These are phyloP conservation scores for Leishmania gerbilli DNA, from an alignment of 208 protist species.

Conservation along the genomic window DNA sequence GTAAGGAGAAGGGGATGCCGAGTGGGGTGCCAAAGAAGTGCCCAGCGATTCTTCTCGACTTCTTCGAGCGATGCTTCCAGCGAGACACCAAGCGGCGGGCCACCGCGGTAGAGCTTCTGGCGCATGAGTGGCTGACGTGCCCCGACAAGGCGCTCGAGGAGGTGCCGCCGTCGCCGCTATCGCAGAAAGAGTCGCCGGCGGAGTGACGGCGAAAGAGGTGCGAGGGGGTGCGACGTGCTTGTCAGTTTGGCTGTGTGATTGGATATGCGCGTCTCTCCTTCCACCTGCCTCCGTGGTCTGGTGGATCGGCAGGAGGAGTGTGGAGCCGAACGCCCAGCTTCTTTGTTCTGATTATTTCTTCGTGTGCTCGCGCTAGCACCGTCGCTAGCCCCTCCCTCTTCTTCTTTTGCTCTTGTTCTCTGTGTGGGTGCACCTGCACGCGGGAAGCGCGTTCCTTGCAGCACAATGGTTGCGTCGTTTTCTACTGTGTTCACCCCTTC, in stretches of 20 bases:
- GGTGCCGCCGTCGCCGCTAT: constrained; percentile 36
- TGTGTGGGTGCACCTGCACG: background rate
- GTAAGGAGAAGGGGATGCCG: constrained; percentile 66
- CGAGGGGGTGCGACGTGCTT: background rate
- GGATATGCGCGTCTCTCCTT: background rate
- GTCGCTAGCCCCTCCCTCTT: background rate
- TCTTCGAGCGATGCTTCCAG: constrained; percentile 78
- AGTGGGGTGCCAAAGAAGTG: constrained; percentile 73
- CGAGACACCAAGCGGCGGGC: constrained; percentile 54
- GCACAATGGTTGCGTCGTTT: background rate
- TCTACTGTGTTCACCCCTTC: too few relatives aligned
- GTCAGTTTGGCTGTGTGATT: background rate
- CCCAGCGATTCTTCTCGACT: constrained; percentile 50
- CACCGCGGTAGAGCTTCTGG: constrained; percentile 69
- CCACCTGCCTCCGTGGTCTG: background rate
- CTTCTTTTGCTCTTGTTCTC: background rate
- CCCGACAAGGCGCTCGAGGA: constrained; percentile 72
- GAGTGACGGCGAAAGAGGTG: background rate
- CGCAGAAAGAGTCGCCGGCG: background rate
- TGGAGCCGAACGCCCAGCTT: background rate
- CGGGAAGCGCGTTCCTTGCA: background rate
- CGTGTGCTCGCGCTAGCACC: background rate
- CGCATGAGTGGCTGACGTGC: constrained; percentile 82
- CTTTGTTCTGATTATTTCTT: background rate
- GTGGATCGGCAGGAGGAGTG: background rate